Conservation (phyloP, 768 basidiomycete genomes). For the Nidularia pulvinata region DNA sequence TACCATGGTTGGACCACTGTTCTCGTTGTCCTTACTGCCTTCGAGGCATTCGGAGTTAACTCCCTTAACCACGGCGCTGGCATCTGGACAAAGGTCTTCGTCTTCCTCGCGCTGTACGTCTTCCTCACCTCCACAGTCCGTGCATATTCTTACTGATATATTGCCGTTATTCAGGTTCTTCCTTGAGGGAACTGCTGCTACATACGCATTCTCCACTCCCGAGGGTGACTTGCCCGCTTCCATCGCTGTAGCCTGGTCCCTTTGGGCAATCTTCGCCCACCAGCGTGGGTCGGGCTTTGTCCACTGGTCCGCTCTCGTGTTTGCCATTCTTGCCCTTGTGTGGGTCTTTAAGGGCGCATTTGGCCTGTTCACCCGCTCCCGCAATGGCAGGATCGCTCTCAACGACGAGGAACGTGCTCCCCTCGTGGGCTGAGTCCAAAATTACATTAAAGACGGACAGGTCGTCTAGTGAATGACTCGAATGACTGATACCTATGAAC, state of each 20-base stretch:
- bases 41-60: conserved; percentile 89
- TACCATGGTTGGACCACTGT: conserved; percentile 95
- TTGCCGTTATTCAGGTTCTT: conserved; percentile 65
- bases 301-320: conserved; percentile 88
- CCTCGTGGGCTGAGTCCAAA: conserved; percentile 45
- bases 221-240: conserved; percentile 95
- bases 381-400: conserved; percentile 56
- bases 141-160: too few species aligned
- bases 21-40: conserved; percentile 77
- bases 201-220: conserved; percentile 88
- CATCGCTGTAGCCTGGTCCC: conserved; percentile 89
- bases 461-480: background rate
- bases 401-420: conserved; percentile 90
- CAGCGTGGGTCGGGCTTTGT: conserved; percentile 72
- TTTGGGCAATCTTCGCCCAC: conserved; percentile 90
- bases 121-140: background rate
- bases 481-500: background rate
- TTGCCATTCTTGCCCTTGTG: conserved; percentile 81
- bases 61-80: conserved; percentile 65
- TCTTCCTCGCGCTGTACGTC: conserved; percentile 84
- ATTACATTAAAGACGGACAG: background rate
- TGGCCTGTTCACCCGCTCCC: conserved; percentile 47
- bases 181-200: conserved; percentile 90
- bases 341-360: conserved; percentile 81
- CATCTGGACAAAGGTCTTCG: conserved; percentile 93